Conservation (phyloP, 2,329 filamentous ascomycete species). For the Alternaria conjuncta region DNA sequence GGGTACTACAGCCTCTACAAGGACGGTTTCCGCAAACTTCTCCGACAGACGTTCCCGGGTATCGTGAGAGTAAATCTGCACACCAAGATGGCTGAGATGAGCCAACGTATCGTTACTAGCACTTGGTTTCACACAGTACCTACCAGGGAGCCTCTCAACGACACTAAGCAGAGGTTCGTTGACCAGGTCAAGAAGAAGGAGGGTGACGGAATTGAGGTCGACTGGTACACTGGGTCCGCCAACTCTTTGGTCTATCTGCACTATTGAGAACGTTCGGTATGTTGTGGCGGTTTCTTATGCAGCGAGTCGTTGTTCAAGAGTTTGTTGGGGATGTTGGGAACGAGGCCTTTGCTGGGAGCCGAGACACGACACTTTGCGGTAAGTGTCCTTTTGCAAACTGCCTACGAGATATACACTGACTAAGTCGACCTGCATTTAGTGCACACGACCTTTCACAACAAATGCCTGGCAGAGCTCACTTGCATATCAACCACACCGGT, state of each 20-base stretch:
- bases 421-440: background rate
- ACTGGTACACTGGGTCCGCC: background rate
- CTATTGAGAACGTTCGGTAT: background rate
- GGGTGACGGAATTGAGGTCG: slow-evolving; percentile 1
- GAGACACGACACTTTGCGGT: background rate
- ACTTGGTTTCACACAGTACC: background rate
- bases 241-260: background rate
- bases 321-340: background rate
- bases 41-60: slow-evolving; percentile 16
- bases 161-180: slow-evolving; percentile 7
- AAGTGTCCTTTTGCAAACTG: background rate
- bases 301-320: background rate
- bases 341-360: background rate
- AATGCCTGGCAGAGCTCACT: background rate
- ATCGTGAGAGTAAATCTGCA: slow-evolving; percentile 15
- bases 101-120: background rate
- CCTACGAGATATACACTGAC: background rate
- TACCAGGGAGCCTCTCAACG: background rate
- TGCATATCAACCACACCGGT: background rate
- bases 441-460: background rate
- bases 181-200: slow-evolving; percentile 12
- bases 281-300: background rate
- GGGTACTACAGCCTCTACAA: slow-evolving; percentile 14
- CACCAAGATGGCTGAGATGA: background rate
- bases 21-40: slow-evolving; percentile 2